These are phyloP conservation scores for Phytomonas sp. DNA, from an alignment of 208 protist species.

Conservation along the genomic window DNA sequence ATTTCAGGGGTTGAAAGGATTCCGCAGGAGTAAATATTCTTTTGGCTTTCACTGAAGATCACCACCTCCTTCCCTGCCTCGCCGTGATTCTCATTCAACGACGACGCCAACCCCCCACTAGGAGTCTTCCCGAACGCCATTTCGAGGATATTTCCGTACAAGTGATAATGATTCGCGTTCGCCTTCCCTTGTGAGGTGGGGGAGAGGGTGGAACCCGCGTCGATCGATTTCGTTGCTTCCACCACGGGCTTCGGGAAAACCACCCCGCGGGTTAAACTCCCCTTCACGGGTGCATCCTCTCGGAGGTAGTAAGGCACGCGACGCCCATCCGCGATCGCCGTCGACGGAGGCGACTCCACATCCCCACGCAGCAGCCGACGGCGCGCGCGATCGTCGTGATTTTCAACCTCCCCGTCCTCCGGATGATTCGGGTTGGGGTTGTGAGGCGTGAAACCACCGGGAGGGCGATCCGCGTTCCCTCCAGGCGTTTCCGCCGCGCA, in stretches of 20 bases:
- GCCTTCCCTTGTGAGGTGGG: not conserved
- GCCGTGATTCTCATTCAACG: not conserved
- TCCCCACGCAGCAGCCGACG: not conserved
- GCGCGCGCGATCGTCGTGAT: too few species aligned
- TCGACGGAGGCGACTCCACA: not conserved
- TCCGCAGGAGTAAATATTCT: not conserved
- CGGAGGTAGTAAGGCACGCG: slow-evolving; percentile 55
- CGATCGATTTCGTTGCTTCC: not conserved
- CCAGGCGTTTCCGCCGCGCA: slow-evolving; percentile 12
- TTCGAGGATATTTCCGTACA: not conserved
- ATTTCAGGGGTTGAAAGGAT: not conserved
- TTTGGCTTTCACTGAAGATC: not conserved
- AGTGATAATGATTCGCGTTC: not conserved
- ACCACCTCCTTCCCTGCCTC: not conserved
- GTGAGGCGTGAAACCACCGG: not conserved
- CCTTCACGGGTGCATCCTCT: not conserved
- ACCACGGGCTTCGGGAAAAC: not conserved
- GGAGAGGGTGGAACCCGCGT: not conserved
- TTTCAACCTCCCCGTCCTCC: too few species aligned
- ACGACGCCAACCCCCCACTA: not conserved
- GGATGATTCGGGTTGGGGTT: slow-evolving; percentile 1
- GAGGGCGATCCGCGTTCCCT: not conserved
- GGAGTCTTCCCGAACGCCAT: not conserved
- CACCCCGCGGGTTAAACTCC: not conserved
- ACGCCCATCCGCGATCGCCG: not conserved